phyloP scores from a whole-genome alignment of 345 rosid species.

The Eucalyptus regnans region DNA sequence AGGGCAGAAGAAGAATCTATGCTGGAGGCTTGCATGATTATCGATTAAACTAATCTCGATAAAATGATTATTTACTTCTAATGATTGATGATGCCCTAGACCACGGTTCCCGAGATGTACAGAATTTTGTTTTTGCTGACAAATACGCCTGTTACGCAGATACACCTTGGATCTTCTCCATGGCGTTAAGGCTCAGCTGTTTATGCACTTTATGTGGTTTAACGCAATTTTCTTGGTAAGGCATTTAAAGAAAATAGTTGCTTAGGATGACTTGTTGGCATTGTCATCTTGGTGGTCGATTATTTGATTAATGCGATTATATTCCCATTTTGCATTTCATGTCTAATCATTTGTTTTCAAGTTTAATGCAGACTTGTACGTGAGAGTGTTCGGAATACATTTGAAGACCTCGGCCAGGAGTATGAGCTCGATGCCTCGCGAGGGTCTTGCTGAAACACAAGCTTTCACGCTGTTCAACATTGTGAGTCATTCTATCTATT shows the following conservation, averaged over 20 bases:
- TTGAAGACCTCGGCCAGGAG: not conserved
- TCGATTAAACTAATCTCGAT: not conserved
- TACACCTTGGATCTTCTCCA: not conserved
- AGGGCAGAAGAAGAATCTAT: not conserved
- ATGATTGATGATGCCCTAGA: not conserved
- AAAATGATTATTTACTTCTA: not conserved
- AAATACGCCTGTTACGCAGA: not conserved
- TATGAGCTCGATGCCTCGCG: not conserved
- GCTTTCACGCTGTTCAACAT: not conserved
- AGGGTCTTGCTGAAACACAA: not conserved
- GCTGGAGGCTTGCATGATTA: not conserved
- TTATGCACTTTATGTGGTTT: not conserved
- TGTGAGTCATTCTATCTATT: not conserved
- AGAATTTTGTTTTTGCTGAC: not conserved
- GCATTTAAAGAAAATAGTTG: not conserved
- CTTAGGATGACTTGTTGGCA: not conserved
- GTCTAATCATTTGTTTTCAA: not conserved
- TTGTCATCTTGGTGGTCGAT: not conserved
- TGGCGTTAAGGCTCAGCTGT: not conserved
- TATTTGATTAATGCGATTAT: not conserved
- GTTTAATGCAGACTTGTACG: not conserved
- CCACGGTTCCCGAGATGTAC: not conserved
- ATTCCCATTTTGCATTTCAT: not conserved
- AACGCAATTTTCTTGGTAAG: not conserved
- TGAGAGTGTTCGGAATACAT: not conserved